Conservation (phyloP, 495 filamentous ascomycete genomes). For the Penicillium antarcticum region DNA sequence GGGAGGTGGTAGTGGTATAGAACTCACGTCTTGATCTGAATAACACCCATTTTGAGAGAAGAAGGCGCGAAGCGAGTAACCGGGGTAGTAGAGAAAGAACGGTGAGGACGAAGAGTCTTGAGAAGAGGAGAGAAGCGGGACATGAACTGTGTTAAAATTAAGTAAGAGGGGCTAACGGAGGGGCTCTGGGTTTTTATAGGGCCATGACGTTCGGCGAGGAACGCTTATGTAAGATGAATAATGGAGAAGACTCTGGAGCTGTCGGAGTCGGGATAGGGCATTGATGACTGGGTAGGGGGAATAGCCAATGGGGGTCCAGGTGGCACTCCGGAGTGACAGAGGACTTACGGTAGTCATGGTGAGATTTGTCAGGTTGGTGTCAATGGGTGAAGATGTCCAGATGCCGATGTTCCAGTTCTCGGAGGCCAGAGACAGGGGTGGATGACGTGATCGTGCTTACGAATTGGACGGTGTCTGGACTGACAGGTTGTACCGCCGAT, state of each 20-base stretch:
- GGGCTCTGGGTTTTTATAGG: constrained; percentile 29
- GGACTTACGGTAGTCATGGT: constrained; percentile 19
- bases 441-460: constrained; percentile 27
- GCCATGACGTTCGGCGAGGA: constrained; percentile 19
- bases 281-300: neutral
- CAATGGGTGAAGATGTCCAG: neutral
- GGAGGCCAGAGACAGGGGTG: constrained; percentile 1
- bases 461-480: constrained; percentile 13
- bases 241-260: constrained; percentile 7
- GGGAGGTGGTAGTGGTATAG: neutral
- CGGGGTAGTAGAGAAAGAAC: constrained; percentile 33
- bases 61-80: constrained; percentile 44
- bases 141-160: constrained; percentile 15
- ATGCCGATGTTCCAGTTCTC: constrained; percentile 7
- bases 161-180: constrained; percentile 22
- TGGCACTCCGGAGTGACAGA: no score
- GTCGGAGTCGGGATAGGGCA: neutral
- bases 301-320: neutral
- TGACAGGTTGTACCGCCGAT: neutral
- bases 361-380: neutral
- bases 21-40: constrained; percentile 32
- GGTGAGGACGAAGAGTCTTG: constrained; percentile 17
- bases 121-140: constrained; percentile 15
- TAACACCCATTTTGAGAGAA: constrained; percentile 48
- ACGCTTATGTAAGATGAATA: constrained; percentile 29